Evolutionary conservation across 192 early-diverging fungal genomes (phyloP), one percentile per base, ranked within the genome.

Genomic region (Irineochytrium annulatum): DNA sequence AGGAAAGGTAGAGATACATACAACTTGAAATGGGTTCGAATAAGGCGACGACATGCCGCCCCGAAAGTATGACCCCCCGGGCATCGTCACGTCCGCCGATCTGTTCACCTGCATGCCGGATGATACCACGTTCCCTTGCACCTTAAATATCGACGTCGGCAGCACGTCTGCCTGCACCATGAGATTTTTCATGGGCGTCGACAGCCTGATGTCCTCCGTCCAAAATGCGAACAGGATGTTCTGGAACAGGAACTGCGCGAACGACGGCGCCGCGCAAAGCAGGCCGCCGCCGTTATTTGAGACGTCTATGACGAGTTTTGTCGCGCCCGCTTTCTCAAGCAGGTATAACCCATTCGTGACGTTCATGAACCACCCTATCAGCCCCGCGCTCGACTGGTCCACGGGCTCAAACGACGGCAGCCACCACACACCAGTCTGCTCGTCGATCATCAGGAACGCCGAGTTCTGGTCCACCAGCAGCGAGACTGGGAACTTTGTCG

Each of bases 211-310:
- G 26, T 49, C 46, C 6, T 49, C 13, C 5, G 13, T 8, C 6
- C 17, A 24, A 5, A 17, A 6, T 6, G 8, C 6, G 24, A 49
- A 8, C 11, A 22, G 17, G 46, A 22, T 49, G 46, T 14, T 49
- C 24, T 24, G 11, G 17, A 49, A 22, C 46, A 49, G 26, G 46
- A 17, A 49, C 46, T 20, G 46, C 24, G 26, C 13, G 46, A 49
- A 49, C 11, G 46, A 14, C 46, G 13, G 46, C 5, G 17, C 46
- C 13, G 46, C 46, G 22, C 43, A 53, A 5, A 64, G 35, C 20
- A 57, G 34, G 14, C 72, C 72, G 27, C 72, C 72, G 24, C 67
- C 67, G 34, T 74, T 74, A 31, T 51, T 52, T 3, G 62, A 62
- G 43, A 64, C 52, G 57, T 74, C 72, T 28, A 74, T 60, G 33